Base-by-base conservation (phyloP, 768 basidiomycete species). In the Daedaleopsis nitida region DNA sequence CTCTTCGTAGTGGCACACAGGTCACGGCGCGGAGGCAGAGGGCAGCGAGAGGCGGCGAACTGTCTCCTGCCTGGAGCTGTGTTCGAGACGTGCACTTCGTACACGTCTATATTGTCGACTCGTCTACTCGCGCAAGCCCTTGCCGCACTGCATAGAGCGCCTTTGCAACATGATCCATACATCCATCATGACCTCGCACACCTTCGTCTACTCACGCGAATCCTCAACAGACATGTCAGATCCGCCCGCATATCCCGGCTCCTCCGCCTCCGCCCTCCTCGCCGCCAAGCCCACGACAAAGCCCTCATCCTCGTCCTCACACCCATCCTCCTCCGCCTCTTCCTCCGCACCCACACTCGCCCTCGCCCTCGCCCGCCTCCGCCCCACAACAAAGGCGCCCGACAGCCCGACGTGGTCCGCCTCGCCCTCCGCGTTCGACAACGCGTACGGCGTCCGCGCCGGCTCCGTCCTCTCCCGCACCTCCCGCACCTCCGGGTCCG, bases 371-470 rank as follows among this genome's bases (percentile, higher is more conserved):
- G 42, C 6, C n/a, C 32, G 0, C 32, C 12, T 16, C 16, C 17
- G 27, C n/a, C 13, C 19, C 1, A 6, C 21, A 14, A 1, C 37
- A 3, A 38, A 53, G 19, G 37, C 52, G 19, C 37, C 21, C 16
- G 37, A 17, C 7, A 32, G 17, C 19, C 52, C 52, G 21, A 21
- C 27, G 13, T 53, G 52, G 52, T 53, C 52, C 10, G 39, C 52
- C 9, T 42, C 52, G n/a, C 52, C 52, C 9, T 53, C 52, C 52
- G 52, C 52, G 1, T 53, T 53, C 37, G 52, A 53, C 16, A 39
- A 53, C 10, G 38, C 38, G 5, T 53, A 53, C 19, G 37, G 37
- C 37, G 21, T 23, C 21, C 34, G 16, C 38, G 35, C 37, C 3
- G 52, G 21, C 52, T 34, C 34, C 34, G 52, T 3, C 50, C 14